Evolutionary conservation across 163 green algal species (phyloP).

Genomic region (Scenedesmus sp.): DNA sequence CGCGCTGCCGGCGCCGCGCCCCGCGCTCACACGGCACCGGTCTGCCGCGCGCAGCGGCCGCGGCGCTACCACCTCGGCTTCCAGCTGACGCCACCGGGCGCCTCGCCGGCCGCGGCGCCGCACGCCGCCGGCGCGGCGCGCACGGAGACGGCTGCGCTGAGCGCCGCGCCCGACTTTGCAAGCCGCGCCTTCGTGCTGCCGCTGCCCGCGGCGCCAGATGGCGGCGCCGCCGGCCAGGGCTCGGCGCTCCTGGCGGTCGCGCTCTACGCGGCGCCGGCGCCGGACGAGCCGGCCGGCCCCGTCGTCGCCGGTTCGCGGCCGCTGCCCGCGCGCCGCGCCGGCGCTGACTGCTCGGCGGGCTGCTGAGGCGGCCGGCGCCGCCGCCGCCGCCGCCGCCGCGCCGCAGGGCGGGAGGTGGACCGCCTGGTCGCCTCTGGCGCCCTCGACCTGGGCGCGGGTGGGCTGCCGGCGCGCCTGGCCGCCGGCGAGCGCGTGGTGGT

Average conservation of each 20-base stretch:
- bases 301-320: slow-evolving; percentile 37
- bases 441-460: not conserved
- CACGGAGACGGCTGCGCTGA: slow-evolving; percentile 61
- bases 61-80: slow-evolving; percentile 35
- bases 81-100: not conserved
- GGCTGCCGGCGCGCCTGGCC: slow-evolving; percentile 2
- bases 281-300: slow-evolving; percentile 18
- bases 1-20: not conserved
- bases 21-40: too few species aligned
- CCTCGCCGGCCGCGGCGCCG: slow-evolving; percentile 42
- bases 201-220: slow-evolving; percentile 20
- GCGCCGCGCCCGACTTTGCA: slow-evolving; percentile 59
- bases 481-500: slow-evolving; percentile 6
- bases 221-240: not conserved
- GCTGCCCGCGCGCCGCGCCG: too few species aligned
- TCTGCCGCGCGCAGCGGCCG: slow-evolving; percentile 11
- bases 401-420: slow-evolving; percentile 37
- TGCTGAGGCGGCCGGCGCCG: too few species aligned
- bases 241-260: not conserved
- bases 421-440: not conserved
- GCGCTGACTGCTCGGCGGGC: too few species aligned
- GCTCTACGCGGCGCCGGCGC: slow-evolving; percentile 24
- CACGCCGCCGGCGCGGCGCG: too few species aligned
- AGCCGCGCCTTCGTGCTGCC: slow-evolving; percentile 60
- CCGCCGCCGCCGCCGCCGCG: too few species aligned